Percentiles rank a stretch among this genome's conserved stretches.
These are phyloP conservation scores for Oxytropis ochrocephala DNA, from an alignment of 306 rosid species.

Conservation along the genomic window DNA sequence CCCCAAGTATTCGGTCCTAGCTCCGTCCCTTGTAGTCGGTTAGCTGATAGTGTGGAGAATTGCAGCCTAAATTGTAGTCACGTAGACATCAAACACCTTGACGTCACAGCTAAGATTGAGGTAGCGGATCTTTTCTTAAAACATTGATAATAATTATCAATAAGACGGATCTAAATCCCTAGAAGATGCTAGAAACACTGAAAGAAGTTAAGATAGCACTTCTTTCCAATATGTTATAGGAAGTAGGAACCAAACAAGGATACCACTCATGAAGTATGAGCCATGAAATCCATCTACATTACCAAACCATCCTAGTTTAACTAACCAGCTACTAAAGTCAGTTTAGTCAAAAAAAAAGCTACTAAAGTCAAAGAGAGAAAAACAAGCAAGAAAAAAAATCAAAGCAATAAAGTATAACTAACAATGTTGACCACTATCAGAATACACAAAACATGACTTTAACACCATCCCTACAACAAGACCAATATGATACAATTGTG, in stretches of 20 bases:
- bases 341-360: too few species aligned
- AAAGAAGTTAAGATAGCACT: background rate
- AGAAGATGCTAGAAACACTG: background rate
- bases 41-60: too few species aligned
- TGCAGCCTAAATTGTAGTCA: too few species aligned
- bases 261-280: background rate
- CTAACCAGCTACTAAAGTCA: background rate
- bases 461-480: background rate
- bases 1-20: too few species aligned
- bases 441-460: background rate
- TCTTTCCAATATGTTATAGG: background rate
- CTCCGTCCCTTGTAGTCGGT: too few species aligned
- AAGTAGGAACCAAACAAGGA: conserved; percentile 4
- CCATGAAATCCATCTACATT: background rate
- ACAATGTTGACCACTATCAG: background rate
- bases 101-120: too few species aligned
- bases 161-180: background rate
- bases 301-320: background rate
- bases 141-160: too few species aligned
- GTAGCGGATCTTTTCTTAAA: too few species aligned
- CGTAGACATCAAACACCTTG: too few species aligned
- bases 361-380: background rate
- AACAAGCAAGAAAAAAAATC: background rate
- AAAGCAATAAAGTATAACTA: background rate
- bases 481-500: background rate